phyloP scores from a whole-genome alignment of 192 early-diverging fungal genomes.

The Oehlia diaphana region DNA sequence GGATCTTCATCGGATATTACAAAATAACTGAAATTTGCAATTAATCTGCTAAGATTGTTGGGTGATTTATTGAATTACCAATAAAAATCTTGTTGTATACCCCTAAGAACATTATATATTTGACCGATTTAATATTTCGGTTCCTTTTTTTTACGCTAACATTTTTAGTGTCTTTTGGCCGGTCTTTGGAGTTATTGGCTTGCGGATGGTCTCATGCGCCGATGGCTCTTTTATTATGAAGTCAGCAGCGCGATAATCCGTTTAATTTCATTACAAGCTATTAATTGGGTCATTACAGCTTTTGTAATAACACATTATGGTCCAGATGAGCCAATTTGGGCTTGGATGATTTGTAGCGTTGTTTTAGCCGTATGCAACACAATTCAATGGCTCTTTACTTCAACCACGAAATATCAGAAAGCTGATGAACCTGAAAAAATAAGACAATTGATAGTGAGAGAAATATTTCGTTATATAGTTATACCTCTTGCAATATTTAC shows the following conservation, averaged over 20 bases:
- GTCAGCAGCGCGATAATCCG: conserved; percentile 51
- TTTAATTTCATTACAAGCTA: conserved; percentile 49
- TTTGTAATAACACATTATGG: conserved; percentile 53
- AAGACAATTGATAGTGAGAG: conserved; percentile 14
- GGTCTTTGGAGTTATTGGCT: conserved; percentile 60
- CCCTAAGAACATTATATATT: background rate
- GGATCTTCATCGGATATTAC: background rate
- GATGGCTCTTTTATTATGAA: conserved; percentile 62
- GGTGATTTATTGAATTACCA: background rate
- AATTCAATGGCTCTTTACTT: conserved; percentile 41
- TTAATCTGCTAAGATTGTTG: background rate
- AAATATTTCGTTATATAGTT: conserved; percentile 39
- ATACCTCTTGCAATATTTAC: conserved; percentile 51
- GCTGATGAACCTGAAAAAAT: conserved; percentile 19
- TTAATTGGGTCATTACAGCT: conserved; percentile 55
- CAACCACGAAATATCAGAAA: conserved; percentile 23
- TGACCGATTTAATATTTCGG: background rate
- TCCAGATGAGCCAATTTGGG: conserved; percentile 56
- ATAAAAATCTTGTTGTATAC: background rate
- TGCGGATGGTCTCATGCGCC: conserved; percentile 53
- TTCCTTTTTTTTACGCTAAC: conserved; percentile 20
- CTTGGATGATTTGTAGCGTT: conserved; percentile 53
- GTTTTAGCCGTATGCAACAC: conserved; percentile 47
- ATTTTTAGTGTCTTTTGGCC: conserved; percentile 51
- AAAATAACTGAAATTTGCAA: conserved; percentile 1